Evolutionary conservation across 768 basidiomycete species (phyloP).

Genomic region (Mrakia blollopis): DNA sequence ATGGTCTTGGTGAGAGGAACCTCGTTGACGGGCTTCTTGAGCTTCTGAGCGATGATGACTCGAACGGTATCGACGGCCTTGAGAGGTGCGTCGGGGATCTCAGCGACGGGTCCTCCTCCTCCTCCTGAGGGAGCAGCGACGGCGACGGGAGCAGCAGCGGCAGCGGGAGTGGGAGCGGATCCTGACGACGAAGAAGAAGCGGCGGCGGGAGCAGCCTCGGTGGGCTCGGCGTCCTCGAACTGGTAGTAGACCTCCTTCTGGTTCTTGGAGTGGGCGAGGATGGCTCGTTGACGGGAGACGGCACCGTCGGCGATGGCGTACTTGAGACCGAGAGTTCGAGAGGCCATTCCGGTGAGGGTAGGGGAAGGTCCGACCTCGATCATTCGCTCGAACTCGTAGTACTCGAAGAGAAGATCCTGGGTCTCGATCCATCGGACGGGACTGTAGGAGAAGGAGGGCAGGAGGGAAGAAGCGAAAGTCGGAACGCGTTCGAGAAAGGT

Average conservation of each 20-base stretch:
- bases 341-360: conserved; percentile 91
- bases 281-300: conserved; percentile 65
- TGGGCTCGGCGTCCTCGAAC: conserved; percentile 77
- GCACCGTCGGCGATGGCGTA: conserved; percentile 89
- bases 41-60: conserved; percentile 89
- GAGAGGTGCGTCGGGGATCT: conserved; percentile 83
- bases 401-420: conserved; percentile 84
- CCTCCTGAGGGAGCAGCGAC: conserved; percentile 47
- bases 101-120: conserved; percentile 57
- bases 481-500: not conserved
- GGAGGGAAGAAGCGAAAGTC: not conserved
- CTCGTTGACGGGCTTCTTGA: conserved; percentile 91
- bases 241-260: conserved; percentile 96
- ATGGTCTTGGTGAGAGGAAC: conserved; percentile 87
- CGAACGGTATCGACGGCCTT: conserved; percentile 83
- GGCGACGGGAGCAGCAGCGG: conserved; percentile 46
- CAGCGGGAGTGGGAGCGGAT: conserved; percentile 48
- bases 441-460: not conserved
- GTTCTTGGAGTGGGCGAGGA: conserved; percentile 92
- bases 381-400: conserved; percentile 83
- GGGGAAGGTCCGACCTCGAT: conserved; percentile 96
- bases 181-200: conserved; percentile 42
- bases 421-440: conserved; percentile 98
- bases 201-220: conserved; percentile 46
- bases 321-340: conserved; percentile 65